Percentiles rank a stretch among this genome's conserved stretches.
These are phyloP conservation scores for Teunomyces pallodes DNA, from an alignment of 805 yeast genomes.

Conservation along the genomic window DNA sequence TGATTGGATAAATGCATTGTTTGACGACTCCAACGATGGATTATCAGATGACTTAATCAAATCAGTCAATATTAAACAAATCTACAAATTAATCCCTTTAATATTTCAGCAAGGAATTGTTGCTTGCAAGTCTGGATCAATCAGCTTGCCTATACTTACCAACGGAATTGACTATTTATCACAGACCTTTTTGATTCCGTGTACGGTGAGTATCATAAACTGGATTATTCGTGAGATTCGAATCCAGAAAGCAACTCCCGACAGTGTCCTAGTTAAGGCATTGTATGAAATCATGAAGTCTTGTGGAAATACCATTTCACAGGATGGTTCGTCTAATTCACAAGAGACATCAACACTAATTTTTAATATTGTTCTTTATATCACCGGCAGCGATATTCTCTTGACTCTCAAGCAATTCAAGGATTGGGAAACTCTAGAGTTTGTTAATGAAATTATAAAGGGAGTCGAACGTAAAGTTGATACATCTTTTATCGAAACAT, in stretches of 20 bases:
- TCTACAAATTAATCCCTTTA: constrained; percentile 66
- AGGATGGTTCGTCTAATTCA: constrained; percentile 9
- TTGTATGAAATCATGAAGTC: constrained; percentile 25
- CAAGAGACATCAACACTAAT: constrained; percentile 14
- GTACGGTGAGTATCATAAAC: constrained; percentile 41
- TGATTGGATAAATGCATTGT: constrained; percentile 79
- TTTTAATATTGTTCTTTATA: constrained; percentile 24
- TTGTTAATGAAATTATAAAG: constrained; percentile 13
- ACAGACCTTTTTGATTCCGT: constrained; percentile 68
- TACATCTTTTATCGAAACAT: constrained; percentile 2
- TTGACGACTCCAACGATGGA: constrained; percentile 65
- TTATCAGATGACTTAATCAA: constrained; percentile 80
- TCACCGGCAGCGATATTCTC: constrained; percentile 18
- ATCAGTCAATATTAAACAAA: constrained; percentile 62
- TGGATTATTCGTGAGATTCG: constrained; percentile 23
- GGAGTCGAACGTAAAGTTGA: constrained; percentile 10
- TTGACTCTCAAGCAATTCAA: constrained; percentile 11
- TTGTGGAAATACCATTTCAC: constrained; percentile 12
- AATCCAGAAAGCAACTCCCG: constrained; percentile 6
- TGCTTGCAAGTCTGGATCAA: constrained; percentile 53
- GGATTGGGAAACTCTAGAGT: constrained; percentile 11
- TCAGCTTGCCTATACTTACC: constrained; percentile 57
- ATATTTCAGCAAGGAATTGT: constrained; percentile 70
- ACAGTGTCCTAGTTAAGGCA: constrained; percentile 16
- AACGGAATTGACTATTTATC: constrained; percentile 86